Base-by-base conservation (phyloP, 1,284 basidiomycete genomes). In the Pisolithus thermaeus region DNA sequence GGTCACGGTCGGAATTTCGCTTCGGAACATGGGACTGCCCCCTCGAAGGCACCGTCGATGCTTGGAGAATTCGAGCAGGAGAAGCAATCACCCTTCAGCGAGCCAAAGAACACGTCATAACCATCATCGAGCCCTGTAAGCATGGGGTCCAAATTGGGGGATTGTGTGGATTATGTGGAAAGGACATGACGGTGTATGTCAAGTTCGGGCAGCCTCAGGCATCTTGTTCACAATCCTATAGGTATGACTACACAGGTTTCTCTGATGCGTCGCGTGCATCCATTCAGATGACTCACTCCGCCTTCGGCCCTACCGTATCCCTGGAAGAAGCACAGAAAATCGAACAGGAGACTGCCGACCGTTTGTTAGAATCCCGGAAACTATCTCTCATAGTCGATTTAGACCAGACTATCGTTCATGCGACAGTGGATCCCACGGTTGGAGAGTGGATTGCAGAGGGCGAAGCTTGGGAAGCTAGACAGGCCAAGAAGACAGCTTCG, bases 351-450 rank as follows among this genome's bases (percentile, higher is more conserved):
- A 87, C 87, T 5, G 87, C 90, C 2, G 72, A 85, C 3, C 82
- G 85, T 55, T 82, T 99, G 27, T 78, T 93, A 58, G 77, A 79
- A 47, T 74, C 83, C 14, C 80, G 85, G 52, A 93, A 88, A 64
- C 82, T 99, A 22, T 92, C 92, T 11, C 83, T 99, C 56, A 97
- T 99, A 61, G 96, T 99, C 60, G 96, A 99, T 73, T 81, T 99
- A 39, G 96, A 99, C 73, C 96, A 99, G 70, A 99, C 96, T 7
- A 94, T 99, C 64, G 93, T 99, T 8, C 96, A 99, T 66, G 96
- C 97, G 9, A 98, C 96, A 0, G 96, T 98, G 35, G 96, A 99
- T 69, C 95, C 97, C 1, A 98, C 96, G 0, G 93, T 98, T 0
- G 94, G 93, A 25, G 95, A 98, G 66, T 98, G 96, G 96, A 90